These are phyloP conservation scores for Penicillium hesseltinei DNA, from an alignment of 2,329 filamentous ascomycete genomes.

Conservation along the genomic window DNA sequence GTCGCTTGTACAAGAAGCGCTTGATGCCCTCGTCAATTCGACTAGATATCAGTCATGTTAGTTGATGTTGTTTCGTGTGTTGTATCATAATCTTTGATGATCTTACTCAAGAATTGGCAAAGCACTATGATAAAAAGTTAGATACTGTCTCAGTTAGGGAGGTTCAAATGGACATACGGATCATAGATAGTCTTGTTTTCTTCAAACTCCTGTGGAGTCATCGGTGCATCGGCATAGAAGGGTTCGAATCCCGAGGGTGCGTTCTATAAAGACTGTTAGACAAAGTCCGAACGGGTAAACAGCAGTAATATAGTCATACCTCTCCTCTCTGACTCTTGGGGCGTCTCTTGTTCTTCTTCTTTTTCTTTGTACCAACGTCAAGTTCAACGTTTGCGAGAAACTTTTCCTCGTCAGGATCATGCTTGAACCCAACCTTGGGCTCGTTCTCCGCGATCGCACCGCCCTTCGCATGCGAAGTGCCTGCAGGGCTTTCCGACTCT, in stretches of 20 bases:
- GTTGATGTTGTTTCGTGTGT: conserved; percentile 12
- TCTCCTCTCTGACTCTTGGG: conserved; percentile 42
- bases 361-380: conserved; percentile 11
- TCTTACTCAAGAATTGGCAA: conserved; percentile 59
- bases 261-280: conserved; percentile 27
- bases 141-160: not conserved
- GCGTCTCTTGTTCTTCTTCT: conserved; percentile 36
- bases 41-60: conserved; percentile 40
- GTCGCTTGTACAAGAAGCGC: conserved; percentile 74
- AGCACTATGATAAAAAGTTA: conserved; percentile 18
- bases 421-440: not conserved
- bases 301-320: conserved; percentile 8
- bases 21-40: conserved; percentile 84
- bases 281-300: not conserved
- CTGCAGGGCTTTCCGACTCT: not conserved
- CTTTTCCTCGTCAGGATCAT: conserved; percentile 4
- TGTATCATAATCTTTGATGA: not conserved
- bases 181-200: conserved; percentile 70
- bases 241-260: conserved; percentile 72
- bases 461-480: not conserved
- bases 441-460: not conserved
- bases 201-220: conserved; percentile 66
- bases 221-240: conserved; percentile 74
- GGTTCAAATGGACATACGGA: conserved; percentile 47
- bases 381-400: conserved; percentile 1